phyloP scores from a whole-genome alignment of 225 moss, liverwort and hornwort species.

The Straminergon stramineum region DNA sequence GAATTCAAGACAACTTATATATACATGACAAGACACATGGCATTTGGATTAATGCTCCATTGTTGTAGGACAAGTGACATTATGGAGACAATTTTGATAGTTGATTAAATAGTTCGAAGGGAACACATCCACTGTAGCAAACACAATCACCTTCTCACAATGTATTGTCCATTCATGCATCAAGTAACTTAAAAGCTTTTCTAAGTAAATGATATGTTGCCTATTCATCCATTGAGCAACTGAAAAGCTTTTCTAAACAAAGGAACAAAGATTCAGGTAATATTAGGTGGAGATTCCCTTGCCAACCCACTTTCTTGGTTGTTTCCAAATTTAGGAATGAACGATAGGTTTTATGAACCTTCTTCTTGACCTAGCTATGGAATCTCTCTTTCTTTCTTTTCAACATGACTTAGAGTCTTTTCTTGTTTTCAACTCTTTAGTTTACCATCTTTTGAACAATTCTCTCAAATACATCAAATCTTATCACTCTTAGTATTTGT shows the following conservation, averaged over 20 bases:
- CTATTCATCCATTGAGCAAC: not conserved
- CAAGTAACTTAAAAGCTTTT: too few species aligned
- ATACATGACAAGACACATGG: not conserved
- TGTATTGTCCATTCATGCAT: not conserved
- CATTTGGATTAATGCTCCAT: not conserved
- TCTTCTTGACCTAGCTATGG: not conserved
- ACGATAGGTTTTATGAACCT: not conserved
- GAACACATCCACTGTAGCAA: not conserved
- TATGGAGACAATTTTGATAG: not conserved
- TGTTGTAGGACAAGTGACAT: not conserved
- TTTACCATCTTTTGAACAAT: too few species aligned
- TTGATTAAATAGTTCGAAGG: not conserved
- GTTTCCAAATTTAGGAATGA: not conserved
- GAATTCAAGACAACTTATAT: not conserved
- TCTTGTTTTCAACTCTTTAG: too few species aligned
- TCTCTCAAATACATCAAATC: too few species aligned
- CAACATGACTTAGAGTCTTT: not conserved
- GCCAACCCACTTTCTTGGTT: not conserved
- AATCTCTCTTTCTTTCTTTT: not conserved
- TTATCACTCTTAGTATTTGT: too few species aligned
- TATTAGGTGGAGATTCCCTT: not conserved
- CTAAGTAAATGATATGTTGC: not conserved
- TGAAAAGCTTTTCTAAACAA: not conserved
- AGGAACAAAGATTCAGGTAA: not conserved
- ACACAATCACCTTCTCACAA: not conserved